phyloP scores from a whole-genome alignment of 2,329 filamentous ascomycete genomes.

The Mariannaea sp. region DNA sequence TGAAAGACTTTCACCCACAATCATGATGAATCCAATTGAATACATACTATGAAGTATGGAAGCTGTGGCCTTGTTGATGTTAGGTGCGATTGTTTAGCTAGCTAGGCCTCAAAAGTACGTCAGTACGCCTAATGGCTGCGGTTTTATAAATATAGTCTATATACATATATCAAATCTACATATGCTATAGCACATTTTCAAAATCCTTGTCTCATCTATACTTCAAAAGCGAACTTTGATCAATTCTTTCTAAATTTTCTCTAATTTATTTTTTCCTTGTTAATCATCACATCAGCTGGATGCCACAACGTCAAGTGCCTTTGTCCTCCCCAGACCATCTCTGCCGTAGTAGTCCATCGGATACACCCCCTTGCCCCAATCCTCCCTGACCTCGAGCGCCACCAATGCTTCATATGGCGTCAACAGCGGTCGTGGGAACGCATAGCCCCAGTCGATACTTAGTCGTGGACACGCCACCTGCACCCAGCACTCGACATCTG shows the following conservation, averaged over 20 bases:
- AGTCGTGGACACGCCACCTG: conserved; percentile 96
- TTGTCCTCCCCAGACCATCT: conserved; percentile 85
- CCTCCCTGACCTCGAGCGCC: conserved; percentile 77
- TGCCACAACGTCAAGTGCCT: conserved; percentile 44
- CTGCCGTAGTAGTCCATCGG: conserved; percentile 99
- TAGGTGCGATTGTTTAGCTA: no score
- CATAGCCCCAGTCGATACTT: conserved; percentile 99
- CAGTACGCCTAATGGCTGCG: no score
- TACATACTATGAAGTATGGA: no score
- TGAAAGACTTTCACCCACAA: no score
- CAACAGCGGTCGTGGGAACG: conserved; percentile 83
- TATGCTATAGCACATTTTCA: no score
- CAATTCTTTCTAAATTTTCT: conserved; percentile 4
- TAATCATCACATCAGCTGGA: conserved; percentile 21
- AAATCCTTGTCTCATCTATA: no score
- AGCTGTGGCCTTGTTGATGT: no score
- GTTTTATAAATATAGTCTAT: no score
- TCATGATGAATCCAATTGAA: no score
- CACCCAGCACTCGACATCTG: conserved; percentile 95
- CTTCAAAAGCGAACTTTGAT: no score
- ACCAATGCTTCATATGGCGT: conserved; percentile 96
- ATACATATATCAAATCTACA: no score
- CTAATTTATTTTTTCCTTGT: neutral
- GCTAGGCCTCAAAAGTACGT: no score
- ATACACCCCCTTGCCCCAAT: conserved; percentile 78